Base-by-base conservation (phyloP, 305 asterid genomes). In the Fraxinus albicans region DNA sequence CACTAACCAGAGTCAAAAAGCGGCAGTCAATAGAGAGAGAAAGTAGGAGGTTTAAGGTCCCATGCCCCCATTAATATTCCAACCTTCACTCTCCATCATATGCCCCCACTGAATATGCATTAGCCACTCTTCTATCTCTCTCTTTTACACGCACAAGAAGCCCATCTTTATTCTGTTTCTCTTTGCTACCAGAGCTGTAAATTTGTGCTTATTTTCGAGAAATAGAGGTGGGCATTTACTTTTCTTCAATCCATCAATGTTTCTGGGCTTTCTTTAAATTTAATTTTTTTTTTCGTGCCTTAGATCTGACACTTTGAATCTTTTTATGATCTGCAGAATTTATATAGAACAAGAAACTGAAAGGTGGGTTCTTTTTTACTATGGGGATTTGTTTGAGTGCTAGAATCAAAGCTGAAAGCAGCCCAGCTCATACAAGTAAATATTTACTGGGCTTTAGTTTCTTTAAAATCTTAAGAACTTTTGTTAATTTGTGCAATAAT, bases 341-440 rank as follows among this genome's bases (percentile, higher is more conserved):
- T 70, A 70, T 13, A 6, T n/a, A 25, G 36, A 31, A 4, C 63
- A 53, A 17, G 8, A 17, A 53, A 53, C 23, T 17, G 21, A 17
- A 12, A 70, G 40, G 25, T 70, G 76, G 42, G 25, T 31, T 29
- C 76, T 29, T 31, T 31, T 31, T 15, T 31, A 27, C 44, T 6
- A 70, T 70, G 76, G 76, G 76, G 23, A 33, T 70, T 70, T 70
- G 76, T 70, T 70, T 70, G 42, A 70, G 76, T 70, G 10, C 38
- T 33, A 31, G 76, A 31, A 70, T 70, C 76, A 70, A 70, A 70
- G 76, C 76, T 31, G 76, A 70, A 31, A 31, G 42, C 76, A 70
- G 76, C 42, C 76, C 76, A 70, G 3, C 42, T 70, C 25, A 70
- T 33, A 70, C 76, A 15, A 38, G 76, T 70, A 33, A 70, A 33